phyloP scores from a whole-genome alignment of 2,329 filamentous ascomycete genomes.

The Aspergillus clavatus region DNA sequence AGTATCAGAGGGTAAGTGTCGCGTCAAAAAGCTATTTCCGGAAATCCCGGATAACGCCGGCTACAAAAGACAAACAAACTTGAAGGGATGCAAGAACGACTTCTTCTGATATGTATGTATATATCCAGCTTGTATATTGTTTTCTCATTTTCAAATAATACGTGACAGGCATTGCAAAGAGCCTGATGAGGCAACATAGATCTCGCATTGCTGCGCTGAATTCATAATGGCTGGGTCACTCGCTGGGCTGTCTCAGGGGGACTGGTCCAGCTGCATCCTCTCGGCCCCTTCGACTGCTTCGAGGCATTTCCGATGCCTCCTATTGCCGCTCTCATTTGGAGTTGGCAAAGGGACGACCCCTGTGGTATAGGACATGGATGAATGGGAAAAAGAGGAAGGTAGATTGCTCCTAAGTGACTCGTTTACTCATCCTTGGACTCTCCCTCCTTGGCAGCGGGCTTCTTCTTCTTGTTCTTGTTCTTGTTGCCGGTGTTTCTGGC shows the following conservation, averaged over 20 bases:
- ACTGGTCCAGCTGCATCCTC: background rate
- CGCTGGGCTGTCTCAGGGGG: background rate
- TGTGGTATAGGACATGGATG: background rate
- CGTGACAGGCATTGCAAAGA: constrained; percentile 12
- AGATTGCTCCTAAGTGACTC: constrained; percentile 9
- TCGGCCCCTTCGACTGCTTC: background rate
- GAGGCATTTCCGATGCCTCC: background rate
- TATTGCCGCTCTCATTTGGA: background rate
- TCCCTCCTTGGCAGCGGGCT: constrained; percentile 46
- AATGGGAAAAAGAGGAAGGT: background rate
- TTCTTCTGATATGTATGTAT: constrained; percentile 5
- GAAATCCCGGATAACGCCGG: background rate
- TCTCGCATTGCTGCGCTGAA: constrained; percentile 2
- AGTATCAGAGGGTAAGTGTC: background rate
- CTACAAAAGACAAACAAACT: background rate
- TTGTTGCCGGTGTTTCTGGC: constrained; percentile 58
- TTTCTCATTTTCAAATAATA: constrained; percentile 14
- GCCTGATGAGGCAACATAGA: constrained; percentile 1
- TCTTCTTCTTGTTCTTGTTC: constrained; percentile 91
- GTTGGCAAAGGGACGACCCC: background rate
- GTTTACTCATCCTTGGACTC: constrained; percentile 41
- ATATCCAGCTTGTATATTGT: constrained; percentile 10
- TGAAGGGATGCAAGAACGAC: background rate
- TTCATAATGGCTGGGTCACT: background rate
- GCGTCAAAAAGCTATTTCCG: background rate